phyloP scores from a whole-genome alignment of 2,329 filamentous ascomycete genomes.

The Aspergillus sp. region DNA sequence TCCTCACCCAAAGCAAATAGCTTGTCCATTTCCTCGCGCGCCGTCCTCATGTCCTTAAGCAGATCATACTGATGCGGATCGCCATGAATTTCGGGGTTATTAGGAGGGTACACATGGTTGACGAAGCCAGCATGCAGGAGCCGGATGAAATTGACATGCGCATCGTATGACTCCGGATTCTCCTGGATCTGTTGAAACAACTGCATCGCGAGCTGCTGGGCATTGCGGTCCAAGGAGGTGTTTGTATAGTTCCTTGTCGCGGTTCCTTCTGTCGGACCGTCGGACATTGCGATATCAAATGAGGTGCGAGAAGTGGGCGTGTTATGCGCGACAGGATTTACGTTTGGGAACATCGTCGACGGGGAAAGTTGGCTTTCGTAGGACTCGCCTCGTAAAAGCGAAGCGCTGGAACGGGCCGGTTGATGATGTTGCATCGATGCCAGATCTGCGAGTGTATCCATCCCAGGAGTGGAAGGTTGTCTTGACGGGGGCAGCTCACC shows the following conservation, averaged over 20 bases:
- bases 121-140: conserved; percentile 41
- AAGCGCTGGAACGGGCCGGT: conserved; percentile 31
- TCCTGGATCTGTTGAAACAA: conserved; percentile 37
- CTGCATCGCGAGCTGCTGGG: conserved; percentile 34
- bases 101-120: conserved; percentile 40
- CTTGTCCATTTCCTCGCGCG: conserved; percentile 52
- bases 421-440: conserved; percentile 42
- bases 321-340: conserved; percentile 29
- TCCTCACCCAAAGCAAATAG: conserved; percentile 57
- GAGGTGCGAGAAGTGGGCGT: conserved; percentile 36
- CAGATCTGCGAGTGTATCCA: conserved; percentile 43
- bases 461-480: conserved; percentile 39
- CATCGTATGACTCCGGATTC: conserved; percentile 40
- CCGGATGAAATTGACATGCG: conserved; percentile 40
- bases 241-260: conserved; percentile 34
- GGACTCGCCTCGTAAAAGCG: conserved; percentile 31
- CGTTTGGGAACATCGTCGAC: conserved; percentile 34
- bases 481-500: conserved; percentile 28
- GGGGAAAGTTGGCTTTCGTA: conserved; percentile 38
- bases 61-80: conserved; percentile 40
- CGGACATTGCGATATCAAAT: conserved; percentile 39
- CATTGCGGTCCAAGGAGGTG: conserved; percentile 34
- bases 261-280: conserved; percentile 30
- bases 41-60: conserved; percentile 38
- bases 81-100: conserved; percentile 37